Base-by-base conservation (phyloP, 202 grass and related monocot genomes). In the Panicum virgatum region DNA sequence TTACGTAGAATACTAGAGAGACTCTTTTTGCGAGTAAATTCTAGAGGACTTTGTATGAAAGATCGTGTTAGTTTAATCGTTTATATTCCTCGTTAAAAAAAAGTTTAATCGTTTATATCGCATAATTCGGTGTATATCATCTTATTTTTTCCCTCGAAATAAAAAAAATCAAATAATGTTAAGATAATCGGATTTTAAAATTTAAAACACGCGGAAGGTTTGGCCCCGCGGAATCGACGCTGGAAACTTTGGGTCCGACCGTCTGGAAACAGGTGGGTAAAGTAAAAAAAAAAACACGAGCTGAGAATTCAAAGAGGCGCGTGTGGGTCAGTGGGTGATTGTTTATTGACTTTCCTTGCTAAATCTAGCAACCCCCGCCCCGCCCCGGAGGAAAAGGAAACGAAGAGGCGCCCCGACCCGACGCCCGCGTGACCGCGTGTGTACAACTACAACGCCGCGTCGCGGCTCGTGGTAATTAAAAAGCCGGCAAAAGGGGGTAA, bases 301-400 rank as follows among this genome's bases (percentile, higher is more conserved):
- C n/a, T n/a, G n/a, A n/a, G n/a, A n/a, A n/a, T n/a, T n/a, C n/a
- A n/a, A n/a, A n/a, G n/a, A n/a, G n/a, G n/a, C n/a, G n/a, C 72
- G 72, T n/a, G n/a, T n/a, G n/a, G n/a, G n/a, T n/a, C n/a, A n/a
- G n/a, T 42, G 72, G 72, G 15, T 75, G 58, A 42, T 20, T 45
- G 30, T 30, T 30, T 30, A 30, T 30, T 30, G 30, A 30, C 30
- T 30, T 30, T 30, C 30, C 3, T 30, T 1, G 38, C 56, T 76
- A 76, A 76, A 56, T 74, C n/a, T n/a, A n/a, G n/a, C n/a, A n/a
- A n/a, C n/a, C n/a, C n/a, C n/a, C n/a, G n/a, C n/a, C n/a, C n/a
- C n/a, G n/a, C n/a, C n/a, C n/a, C n/a, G 34, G 12, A 56, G 34
- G 20, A 57, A 57, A 39, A 14, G 65, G 65, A 9, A n/a, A 7